A percentile compares a stretch with the other conserved stretches of the same genome.
phyloP scores from a whole-genome alignment of 2,329 filamentous ascomycete species.

The Trichoderma arundinaceum region DNA sequence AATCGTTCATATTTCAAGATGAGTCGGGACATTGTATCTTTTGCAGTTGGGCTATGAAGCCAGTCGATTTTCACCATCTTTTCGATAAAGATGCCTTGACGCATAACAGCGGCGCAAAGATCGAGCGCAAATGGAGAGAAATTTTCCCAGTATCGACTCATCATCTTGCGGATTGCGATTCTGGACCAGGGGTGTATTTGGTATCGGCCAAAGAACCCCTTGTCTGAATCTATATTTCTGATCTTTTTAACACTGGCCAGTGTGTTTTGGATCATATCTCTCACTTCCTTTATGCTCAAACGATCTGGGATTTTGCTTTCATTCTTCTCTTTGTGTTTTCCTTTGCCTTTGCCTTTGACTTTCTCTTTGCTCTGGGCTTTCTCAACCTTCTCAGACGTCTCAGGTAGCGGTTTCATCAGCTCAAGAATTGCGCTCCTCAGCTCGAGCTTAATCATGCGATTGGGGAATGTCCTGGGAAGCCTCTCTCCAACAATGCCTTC shows the following conservation, averaged over 20 bases:
- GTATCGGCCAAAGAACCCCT: conserved; percentile 35
- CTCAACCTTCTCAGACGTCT: neutral
- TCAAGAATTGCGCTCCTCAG: conserved; percentile 52
- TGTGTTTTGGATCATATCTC: conserved; percentile 54
- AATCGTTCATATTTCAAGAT: conserved; percentile 70
- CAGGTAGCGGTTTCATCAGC: conserved; percentile 42
- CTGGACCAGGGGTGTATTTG: conserved; percentile 41
- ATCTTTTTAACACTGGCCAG: conserved; percentile 49
- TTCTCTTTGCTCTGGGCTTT: neutral
- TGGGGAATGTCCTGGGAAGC: conserved; percentile 58
- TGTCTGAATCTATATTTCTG: conserved; percentile 47
- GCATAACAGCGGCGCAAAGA: conserved; percentile 66
- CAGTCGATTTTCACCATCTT: conserved; percentile 81
- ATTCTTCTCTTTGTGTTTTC: neutral
- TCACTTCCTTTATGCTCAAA: conserved; percentile 57
- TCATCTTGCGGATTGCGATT: conserved; percentile 66
- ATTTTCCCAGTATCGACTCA: conserved; percentile 74
- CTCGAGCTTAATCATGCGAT: conserved; percentile 57
- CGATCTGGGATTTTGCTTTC: neutral
- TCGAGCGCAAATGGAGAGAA: conserved; percentile 68
- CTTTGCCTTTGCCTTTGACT: conserved; percentile 6
- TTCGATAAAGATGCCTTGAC: conserved; percentile 69
- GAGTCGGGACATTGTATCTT: conserved; percentile 67
- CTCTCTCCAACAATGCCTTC: conserved; percentile 33
- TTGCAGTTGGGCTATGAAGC: conserved; percentile 72